Evolutionary conservation across 805 yeast species (phyloP), one percentile per base, ranked within the genome.

Genomic region (Starmerella riodocensis): DNA sequence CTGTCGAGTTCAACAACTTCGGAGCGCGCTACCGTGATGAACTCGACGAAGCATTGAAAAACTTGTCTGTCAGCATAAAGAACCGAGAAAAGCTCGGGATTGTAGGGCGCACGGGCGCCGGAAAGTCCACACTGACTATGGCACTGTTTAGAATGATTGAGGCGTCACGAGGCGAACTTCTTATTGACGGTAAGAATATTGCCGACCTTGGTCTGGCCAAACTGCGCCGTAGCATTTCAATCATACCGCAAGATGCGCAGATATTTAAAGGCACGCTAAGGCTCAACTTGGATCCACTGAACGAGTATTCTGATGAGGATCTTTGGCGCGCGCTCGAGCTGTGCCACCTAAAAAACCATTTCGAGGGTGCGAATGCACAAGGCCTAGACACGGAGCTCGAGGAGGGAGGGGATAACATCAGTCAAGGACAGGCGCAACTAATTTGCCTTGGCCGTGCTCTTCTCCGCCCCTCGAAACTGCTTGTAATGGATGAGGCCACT

Each of bases 81-180:
- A 73, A 91, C 19, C 71, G 69, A 43, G 70, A 74, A 51, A 86
- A 86, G 55, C 73, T 86, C 51, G 96, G 96, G 54, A 77, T 86
- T 54, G 94, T 86, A 41, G 96, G 96, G 29, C 75, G 96, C 60
- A 86, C 96, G 0, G 96, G 96, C 59, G 95, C 96, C 22, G 96
- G 96, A 53, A 86, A 86, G 57, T 82, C 94, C 1, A 84, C 96
- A 0, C 79, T 86, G 42, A 83, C 84, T 41, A 76, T 94, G 20
- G 93, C 95, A 4, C 71, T 86, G 46, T 86, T 86, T 64, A 55
- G 74, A 37, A 43, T 60, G 18, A 28, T 64, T 32, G 85, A 78
- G 51, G 55, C 76, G n/a, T 62, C 62, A 14, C 40, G 52, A 4
- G 88, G 86, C 14, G 47, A 49, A 1, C 69, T 78, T 32, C 41